A percentile compares a stretch with the other conserved stretches of the same genome.
phyloP scores from a whole-genome alignment of 2,329 filamentous ascomycete species.

The Macrophomina pseudophaseolina region DNA sequence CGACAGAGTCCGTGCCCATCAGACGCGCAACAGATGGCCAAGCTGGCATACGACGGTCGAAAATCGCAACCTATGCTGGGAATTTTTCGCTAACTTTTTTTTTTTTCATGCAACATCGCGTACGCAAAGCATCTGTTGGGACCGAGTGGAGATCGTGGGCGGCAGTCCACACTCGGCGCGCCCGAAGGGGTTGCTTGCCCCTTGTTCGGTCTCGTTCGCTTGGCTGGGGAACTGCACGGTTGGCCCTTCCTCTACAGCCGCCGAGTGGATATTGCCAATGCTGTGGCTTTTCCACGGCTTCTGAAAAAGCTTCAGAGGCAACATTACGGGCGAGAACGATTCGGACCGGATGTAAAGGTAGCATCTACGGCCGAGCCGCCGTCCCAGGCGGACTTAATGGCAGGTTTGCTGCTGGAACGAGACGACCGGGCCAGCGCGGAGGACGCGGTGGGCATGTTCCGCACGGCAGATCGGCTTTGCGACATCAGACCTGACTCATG shows the following conservation, averaged over 20 bases:
- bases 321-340: neutral
- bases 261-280: neutral
- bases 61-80: constrained; percentile 9
- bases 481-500: neutral
- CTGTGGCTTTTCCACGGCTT: neutral
- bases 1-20: constrained; percentile 3
- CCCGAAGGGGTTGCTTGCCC: constrained; percentile 6
- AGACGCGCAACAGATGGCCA: neutral
- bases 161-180: neutral
- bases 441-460: neutral
- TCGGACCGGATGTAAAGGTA: constrained; percentile 7
- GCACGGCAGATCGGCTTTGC: neutral
- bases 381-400: neutral
- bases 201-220: neutral
- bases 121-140: neutral
- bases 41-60: constrained; percentile 3
- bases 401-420: neutral
- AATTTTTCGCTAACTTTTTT: neutral
- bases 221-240: neutral
- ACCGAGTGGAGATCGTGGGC: neutral
- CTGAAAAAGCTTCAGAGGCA: neutral
- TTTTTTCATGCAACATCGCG: neutral
- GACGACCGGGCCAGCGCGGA: neutral
- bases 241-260: neutral
- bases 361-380: constrained; percentile 3